phyloP scores from a whole-genome alignment of 768 basidiomycete species.

The Boletus sp. region DNA sequence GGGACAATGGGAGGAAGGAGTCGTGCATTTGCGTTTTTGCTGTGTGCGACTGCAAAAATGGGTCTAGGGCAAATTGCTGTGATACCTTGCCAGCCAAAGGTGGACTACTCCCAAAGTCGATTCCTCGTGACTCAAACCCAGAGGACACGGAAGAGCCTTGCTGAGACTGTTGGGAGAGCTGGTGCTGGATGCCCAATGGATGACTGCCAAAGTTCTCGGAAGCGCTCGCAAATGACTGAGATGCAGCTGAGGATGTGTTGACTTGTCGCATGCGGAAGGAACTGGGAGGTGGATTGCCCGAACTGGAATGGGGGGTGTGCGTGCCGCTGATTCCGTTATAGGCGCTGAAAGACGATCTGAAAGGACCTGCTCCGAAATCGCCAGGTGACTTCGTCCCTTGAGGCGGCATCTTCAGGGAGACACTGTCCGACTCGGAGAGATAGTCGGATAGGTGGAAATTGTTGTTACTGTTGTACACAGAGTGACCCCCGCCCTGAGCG shows the following conservation, averaged over 20 bases:
- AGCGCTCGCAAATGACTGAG: constrained; percentile 25
- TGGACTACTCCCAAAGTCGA: constrained; percentile 34
- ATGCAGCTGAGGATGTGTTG: constrained; percentile 25
- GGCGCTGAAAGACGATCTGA: constrained; percentile 37
- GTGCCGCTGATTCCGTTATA: constrained; percentile 29
- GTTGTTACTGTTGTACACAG: constrained; percentile 43
- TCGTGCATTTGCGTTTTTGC: constrained; percentile 33
- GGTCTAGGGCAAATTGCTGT: constrained; percentile 34
- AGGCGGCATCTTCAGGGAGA: constrained; percentile 32
- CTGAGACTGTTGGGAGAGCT: constrained; percentile 37
- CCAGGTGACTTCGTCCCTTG: constrained; percentile 30
- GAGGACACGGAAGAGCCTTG: constrained; percentile 25
- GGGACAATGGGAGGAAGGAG: constrained; percentile 33
- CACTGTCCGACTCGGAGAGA: constrained; percentile 32
- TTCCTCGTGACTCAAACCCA: constrained; percentile 28
- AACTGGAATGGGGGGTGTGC: constrained; percentile 22
- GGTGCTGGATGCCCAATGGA: constrained; percentile 32
- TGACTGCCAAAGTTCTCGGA: constrained; percentile 28
- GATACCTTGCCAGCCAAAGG: constrained; percentile 25
- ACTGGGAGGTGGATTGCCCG: constrained; percentile 32
- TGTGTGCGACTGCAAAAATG: constrained; percentile 33
- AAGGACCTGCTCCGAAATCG: constrained; percentile 37
- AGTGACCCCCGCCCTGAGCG: constrained; percentile 32
- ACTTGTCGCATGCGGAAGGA: constrained; percentile 39
- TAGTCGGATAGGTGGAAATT: constrained; percentile 35